Percentiles rank a stretch among this genome's conserved stretches.
phyloP scores from a whole-genome alignment of 2,329 filamentous ascomycete genomes.

The Neoscytalidium dimidiatum region DNA sequence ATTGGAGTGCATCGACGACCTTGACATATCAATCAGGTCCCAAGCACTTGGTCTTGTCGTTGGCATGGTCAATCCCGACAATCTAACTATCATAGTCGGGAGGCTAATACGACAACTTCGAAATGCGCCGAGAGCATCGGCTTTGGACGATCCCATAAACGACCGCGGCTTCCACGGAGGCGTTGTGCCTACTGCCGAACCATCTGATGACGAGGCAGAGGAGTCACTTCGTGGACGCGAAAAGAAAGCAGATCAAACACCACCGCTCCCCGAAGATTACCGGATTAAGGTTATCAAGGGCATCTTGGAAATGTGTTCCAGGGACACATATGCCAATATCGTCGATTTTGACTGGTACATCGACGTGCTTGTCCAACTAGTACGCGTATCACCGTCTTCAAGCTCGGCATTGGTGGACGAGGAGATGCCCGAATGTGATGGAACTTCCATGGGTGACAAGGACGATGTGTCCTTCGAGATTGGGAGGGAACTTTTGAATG shows the following conservation, averaged over 20 bases:
- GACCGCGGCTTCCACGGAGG: conserved; percentile 47
- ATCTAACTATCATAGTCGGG: conserved; percentile 79
- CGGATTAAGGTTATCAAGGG: conserved; percentile 77
- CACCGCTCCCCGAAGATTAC: conserved; percentile 82
- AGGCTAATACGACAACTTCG: conserved; percentile 82
- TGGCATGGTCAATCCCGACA: conserved; percentile 90
- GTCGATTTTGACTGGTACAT: conserved; percentile 98
- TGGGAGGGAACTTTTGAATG: conserved; percentile 82
- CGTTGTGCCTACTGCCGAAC: conserved; percentile 54
- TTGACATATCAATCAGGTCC: conserved; percentile 92
- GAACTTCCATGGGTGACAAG: conserved; percentile 17
- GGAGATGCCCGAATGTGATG: conserved; percentile 24
- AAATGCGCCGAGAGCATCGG: conserved; percentile 62
- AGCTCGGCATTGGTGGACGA: conserved; percentile 9
- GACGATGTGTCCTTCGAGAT: conserved; percentile 66
- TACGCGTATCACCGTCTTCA: conserved; percentile 64
- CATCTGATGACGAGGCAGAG: conserved; percentile 60
- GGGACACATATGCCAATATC: conserved; percentile 83
- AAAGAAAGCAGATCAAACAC: conserved; percentile 50
- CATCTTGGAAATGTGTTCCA: conserved; percentile 86
- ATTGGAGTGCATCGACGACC: conserved; percentile 90
- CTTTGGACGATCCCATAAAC: conserved; percentile 46
- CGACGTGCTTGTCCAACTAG: conserved; percentile 81
- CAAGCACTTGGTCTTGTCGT: conserved; percentile 89
- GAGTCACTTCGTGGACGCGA: conserved; percentile 55